A percentile compares a stretch with the other conserved stretches of the same genome.
These are phyloP conservation scores for Bertia moriformis DNA, from an alignment of 2,329 filamentous ascomycete genomes.

Conservation along the genomic window DNA sequence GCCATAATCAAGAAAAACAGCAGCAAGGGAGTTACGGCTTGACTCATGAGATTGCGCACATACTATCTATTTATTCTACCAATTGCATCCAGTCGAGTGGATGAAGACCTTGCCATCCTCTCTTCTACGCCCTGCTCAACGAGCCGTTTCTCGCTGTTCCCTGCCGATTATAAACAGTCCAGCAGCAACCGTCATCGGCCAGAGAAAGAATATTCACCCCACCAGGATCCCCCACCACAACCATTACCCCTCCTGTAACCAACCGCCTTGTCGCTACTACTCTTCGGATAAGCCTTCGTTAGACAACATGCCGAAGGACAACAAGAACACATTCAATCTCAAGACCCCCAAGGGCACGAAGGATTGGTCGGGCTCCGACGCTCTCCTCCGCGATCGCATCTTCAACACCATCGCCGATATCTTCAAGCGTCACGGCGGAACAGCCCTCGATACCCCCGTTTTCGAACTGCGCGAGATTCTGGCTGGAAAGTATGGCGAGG, in stretches of 20 bases:
- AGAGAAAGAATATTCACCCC: neutral
- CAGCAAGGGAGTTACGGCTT: neutral
- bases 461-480: conserved; percentile 81
- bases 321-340: conserved; percentile 42
- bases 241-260: neutral
- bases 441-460: conserved; percentile 67
- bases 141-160: neutral
- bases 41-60: neutral
- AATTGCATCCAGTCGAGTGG: neutral
- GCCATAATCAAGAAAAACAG: too few species aligned
- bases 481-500: conserved; percentile 81
- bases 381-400: conserved; percentile 69
- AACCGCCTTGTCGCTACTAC: neutral
- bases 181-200: neutral
- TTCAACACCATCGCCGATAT: conserved; percentile 62
- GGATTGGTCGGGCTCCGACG: conserved; percentile 68
- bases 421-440: conserved; percentile 72
- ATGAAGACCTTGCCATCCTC: neutral
- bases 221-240: neutral
- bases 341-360: conserved; percentile 87
- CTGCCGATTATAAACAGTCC: neutral
- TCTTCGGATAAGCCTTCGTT: neutral
- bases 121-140: neutral
- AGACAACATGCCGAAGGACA: conserved; percentile 21
- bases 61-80: neutral